Percentiles rank a stretch among this genome's conserved stretches.
Conservation (phyloP, 495 filamentous ascomycete species). For the Trichoderma virens region DNA sequence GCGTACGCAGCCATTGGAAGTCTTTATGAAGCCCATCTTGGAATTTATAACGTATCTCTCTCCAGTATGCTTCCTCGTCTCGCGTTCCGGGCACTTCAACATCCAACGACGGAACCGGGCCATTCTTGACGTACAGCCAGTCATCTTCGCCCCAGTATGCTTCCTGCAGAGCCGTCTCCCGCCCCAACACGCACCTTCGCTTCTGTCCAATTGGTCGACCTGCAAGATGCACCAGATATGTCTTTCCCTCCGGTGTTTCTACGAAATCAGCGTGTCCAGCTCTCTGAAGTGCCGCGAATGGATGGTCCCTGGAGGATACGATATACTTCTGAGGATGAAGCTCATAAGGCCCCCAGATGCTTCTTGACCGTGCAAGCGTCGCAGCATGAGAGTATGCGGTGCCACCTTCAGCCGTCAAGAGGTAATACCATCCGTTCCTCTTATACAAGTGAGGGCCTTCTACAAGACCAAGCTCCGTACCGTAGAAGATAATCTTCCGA, state of each 20-base stretch:
- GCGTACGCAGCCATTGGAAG: conserved; percentile 51
- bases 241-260: conserved; percentile 47
- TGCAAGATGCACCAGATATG: conserved; percentile 47
- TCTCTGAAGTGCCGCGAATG: conserved; percentile 39
- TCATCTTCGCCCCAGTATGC: conserved; percentile 44
- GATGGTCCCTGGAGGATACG: conserved; percentile 37
- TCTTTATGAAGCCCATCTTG: conserved; percentile 36
- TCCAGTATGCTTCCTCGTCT: conserved; percentile 46
- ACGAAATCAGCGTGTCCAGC: conserved; percentile 54
- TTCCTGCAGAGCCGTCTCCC: conserved; percentile 49
- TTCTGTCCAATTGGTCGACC: conserved; percentile 46
- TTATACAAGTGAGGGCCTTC: conserved; percentile 60
- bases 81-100: conserved; percentile 42
- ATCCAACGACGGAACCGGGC: conserved; percentile 42
- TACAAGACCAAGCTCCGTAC: conserved; percentile 46
- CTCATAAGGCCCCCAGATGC: conserved; percentile 53
- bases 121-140: conserved; percentile 51
- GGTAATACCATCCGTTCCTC: conserved; percentile 58
- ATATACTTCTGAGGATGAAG: conserved; percentile 42
- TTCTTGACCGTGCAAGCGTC: conserved; percentile 44
- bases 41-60: conserved; percentile 42
- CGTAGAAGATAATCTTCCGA: conserved; percentile 45
- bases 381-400: conserved; percentile 50
- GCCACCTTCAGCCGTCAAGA: conserved; percentile 60
- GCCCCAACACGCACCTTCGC: conserved; percentile 46